A percentile compares a stretch with the other conserved stretches of the same genome.
phyloP scores from a whole-genome alignment of 139 green algal genomes.

The Micractinium conductrix region DNA sequence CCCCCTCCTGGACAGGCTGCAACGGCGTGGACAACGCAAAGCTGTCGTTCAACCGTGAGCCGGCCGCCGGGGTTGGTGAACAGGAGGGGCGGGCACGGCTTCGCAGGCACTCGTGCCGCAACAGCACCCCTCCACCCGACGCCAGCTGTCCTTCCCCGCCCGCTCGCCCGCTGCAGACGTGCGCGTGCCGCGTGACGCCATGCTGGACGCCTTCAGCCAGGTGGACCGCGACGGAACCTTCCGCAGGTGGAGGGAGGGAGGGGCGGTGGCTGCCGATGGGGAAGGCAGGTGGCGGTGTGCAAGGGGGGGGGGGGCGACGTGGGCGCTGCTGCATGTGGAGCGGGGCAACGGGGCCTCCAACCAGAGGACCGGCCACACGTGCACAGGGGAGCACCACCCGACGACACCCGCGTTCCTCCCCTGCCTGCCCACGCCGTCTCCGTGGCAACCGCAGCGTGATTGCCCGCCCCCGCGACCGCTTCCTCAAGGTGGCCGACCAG shows the following conservation, averaged over 20 bases:
- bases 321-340: no score
- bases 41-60: conserved; percentile 80
- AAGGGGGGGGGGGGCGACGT: no score
- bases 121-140: not conserved
- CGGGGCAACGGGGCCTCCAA: no score
- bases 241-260: conserved; percentile 32
- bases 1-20: no score
- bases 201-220: conserved; percentile 80
- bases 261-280: not conserved
- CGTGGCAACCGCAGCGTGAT: not conserved
- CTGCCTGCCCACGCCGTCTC: not conserved
- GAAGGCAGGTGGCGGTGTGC: not conserved
- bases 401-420: no score
- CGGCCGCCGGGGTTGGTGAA: not conserved
- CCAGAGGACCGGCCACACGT: no score
- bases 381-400: no score
- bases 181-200: conserved; percentile 66
- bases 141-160: not conserved
- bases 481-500: conserved; percentile 85
- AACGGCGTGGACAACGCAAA: conserved; percentile 94
- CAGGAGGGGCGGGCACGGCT: no score
- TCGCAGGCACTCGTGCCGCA: not conserved
- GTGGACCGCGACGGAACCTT: conserved; percentile 76
- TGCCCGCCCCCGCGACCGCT: conserved; percentile 23
- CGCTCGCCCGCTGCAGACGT: conserved; percentile 50